Conservation (phyloP, 2,329 filamentous ascomycete genomes). For the Dothistroma septosporum region DNA sequence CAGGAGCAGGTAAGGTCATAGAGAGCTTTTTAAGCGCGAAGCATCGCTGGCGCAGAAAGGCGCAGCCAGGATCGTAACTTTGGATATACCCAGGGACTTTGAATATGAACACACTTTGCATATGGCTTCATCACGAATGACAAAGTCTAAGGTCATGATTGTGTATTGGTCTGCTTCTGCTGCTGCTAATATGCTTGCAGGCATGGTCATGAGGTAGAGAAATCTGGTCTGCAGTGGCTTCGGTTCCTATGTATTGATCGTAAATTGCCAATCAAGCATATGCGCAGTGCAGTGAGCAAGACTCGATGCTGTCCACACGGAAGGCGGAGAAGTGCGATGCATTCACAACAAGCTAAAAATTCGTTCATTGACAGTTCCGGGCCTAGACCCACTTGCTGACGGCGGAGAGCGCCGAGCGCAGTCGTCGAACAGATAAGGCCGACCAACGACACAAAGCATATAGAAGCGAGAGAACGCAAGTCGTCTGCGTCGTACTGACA, state of each 20-base stretch:
- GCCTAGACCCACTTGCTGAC: background rate
- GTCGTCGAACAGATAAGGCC: background rate
- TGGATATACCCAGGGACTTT: background rate
- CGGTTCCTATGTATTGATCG: background rate
- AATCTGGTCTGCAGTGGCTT: background rate
- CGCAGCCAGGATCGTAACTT: conserved; percentile 12
- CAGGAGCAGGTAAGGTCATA: conserved; percentile 17
- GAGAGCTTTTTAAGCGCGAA: conserved; percentile 10
- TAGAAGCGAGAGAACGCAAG: background rate
- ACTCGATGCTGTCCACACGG: background rate
- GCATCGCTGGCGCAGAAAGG: conserved; percentile 12
- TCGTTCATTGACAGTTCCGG: background rate
- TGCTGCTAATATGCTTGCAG: background rate
- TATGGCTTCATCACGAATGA: background rate
- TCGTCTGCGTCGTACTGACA: background rate
- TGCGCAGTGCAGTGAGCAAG: background rate
- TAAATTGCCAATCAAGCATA: background rate
- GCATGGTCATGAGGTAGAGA: background rate
- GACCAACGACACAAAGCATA: background rate
- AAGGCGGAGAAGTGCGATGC: background rate
- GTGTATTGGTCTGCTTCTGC: background rate
- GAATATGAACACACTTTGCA: background rate
- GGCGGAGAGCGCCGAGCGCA: background rate
- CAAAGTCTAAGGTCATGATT: background rate
- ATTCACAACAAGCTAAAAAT: background rate